Evolutionary conservation across 2,329 filamentous ascomycete genomes (phyloP), one percentile per base, ranked within the genome.

Genomic region (Penicillium hesseltinei): DNA sequence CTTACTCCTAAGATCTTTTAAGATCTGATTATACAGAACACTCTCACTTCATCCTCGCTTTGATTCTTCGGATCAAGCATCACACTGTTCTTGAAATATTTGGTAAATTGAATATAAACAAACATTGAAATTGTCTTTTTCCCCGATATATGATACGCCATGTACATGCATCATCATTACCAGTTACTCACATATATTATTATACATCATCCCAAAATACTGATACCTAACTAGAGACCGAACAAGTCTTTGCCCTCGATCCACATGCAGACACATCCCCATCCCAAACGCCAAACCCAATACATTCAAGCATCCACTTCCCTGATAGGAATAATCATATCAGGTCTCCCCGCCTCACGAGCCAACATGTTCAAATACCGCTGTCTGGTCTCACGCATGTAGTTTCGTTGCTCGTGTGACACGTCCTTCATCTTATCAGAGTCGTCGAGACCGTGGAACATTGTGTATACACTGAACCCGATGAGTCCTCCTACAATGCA

Each of bases 351-450:
- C 10, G 65, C 61, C 9, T 61, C 59, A 19, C 60, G 19, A n/a
- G 64, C 67, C 40, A 71, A 43, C 27, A 35, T 47, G 15, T 66
- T 61, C 11, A 71, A 5, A 38, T 66, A 66, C 9, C 64, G 61
- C 11, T 65, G 55, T 8, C 69, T 65, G 13, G 67, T 25, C 43
- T 66, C 58, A 2, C 68, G 66, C 70, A 73, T 71, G 44, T 73
- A 73, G 50, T 60, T 62, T 8, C 57, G 51, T 53, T 73, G 70
- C 19, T 71, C 67, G 13, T 56, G 39, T 13, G 61, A 11, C 23
- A 65, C 23, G 0, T 71, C 69, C 4, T 43, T 42, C 21, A 45
- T 25, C 3, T 36, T 21, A 4, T 57, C 46, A 21, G 42, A 36
- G 1, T 62, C 58, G n/a, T 67, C 62, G 7, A 65, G 39, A 9